Evolutionary conservation across 1,139 yeast species (phyloP).

Genomic region (Protomyces inundatus): DNA sequence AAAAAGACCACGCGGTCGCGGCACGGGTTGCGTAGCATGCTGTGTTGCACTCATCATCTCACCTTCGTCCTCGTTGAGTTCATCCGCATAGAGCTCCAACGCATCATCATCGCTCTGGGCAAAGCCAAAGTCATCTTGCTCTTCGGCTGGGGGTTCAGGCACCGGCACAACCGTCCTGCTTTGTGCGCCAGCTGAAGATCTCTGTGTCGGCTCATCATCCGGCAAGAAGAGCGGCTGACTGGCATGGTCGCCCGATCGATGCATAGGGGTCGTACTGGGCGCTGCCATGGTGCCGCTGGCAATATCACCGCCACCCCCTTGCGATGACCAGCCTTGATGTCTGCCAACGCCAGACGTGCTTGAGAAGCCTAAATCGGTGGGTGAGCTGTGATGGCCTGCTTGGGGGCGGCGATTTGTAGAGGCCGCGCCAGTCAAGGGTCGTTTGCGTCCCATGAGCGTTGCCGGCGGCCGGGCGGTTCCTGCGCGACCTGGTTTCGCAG

Average conservation of each 20-base stretch:
- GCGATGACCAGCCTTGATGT: background rate
- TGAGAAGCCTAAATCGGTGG: background rate
- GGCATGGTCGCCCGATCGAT: background rate
- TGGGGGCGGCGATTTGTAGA: background rate
- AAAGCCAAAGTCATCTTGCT: background rate
- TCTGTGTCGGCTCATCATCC: background rate
- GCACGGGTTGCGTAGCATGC: constrained; percentile 6
- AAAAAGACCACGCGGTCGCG: constrained; percentile 19
- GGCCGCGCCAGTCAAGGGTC: background rate
- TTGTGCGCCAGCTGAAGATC: background rate
- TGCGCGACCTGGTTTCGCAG: background rate
- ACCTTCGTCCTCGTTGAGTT: constrained; percentile 8
- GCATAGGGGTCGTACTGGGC: background rate
- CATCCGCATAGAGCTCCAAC: constrained; percentile 17
- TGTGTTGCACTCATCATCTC: constrained; percentile 27
- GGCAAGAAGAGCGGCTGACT: background rate
- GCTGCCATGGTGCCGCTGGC: background rate
- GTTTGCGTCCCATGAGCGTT: background rate
- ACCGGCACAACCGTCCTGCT: background rate
- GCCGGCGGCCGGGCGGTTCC: background rate
- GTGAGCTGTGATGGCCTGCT: background rate
- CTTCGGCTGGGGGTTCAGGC: background rate
- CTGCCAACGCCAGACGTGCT: background rate
- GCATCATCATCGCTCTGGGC: background rate
- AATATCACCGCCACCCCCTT: background rate